Conservation (phyloP, 1,139 yeast genomes). For the Lodderomyces beijingensis region DNA sequence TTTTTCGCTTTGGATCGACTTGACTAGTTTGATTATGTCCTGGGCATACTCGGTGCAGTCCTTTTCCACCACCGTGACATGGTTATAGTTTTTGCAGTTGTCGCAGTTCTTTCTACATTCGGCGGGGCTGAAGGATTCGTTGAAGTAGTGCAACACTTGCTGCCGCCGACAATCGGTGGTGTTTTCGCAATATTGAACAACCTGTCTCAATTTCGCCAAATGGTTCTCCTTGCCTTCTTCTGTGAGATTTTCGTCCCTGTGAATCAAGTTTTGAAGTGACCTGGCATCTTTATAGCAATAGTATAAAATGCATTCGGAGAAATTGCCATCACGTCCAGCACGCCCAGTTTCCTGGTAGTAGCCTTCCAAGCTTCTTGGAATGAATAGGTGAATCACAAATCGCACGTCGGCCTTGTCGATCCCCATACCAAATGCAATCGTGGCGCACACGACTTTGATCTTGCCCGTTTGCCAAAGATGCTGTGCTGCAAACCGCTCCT, state of each 20-base stretch:
- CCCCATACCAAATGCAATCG: constrained; percentile 99
- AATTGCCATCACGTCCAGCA: constrained; percentile 92
- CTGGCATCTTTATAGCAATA: constrained; percentile 77
- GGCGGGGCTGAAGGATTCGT: constrained; percentile 68
- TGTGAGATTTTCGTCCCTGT: constrained; percentile 66
- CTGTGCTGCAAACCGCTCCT: constrained; percentile 69
- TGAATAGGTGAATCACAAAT: constrained; percentile 82
- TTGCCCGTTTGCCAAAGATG: constrained; percentile 73
- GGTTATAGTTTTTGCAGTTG: constrained; percentile 58
- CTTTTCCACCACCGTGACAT: constrained; percentile 43
- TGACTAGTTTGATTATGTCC: constrained; percentile 56
- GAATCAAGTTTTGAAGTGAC: constrained; percentile 69
- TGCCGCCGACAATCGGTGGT: constrained; percentile 84
- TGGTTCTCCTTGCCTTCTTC: constrained; percentile 71
- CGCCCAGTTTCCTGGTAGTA: constrained; percentile 99
- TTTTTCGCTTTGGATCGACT: constrained; percentile 49
- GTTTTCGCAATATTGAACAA: constrained; percentile 89
- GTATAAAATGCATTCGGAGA: constrained; percentile 77
- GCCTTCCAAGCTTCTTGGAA: constrained; percentile 90
- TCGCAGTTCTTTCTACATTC: constrained; percentile 78
- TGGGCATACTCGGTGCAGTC: constrained; percentile 71
- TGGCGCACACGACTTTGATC: constrained; percentile 83
- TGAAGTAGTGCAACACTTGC: constrained; percentile 85
- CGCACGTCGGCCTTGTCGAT: constrained; percentile 95
- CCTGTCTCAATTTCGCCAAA: constrained; percentile 71